Conservation (phyloP, 2,329 filamentous ascomycete species). For the Xylaria sp. region DNA sequence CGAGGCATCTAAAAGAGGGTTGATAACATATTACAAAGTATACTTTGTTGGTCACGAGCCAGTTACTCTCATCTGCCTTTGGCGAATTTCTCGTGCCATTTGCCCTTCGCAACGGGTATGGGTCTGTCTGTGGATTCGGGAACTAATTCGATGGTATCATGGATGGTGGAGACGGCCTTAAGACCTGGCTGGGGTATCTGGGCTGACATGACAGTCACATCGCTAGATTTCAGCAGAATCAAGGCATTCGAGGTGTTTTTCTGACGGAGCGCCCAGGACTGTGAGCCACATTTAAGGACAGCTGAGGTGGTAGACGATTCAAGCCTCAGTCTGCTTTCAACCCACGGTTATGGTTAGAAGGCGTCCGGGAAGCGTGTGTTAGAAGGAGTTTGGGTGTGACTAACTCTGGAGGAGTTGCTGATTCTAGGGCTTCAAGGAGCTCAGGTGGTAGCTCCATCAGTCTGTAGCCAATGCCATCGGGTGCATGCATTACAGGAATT, state of each 20-base stretch:
- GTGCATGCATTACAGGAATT: slow-evolving; percentile 63
- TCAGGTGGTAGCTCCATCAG: slow-evolving; percentile 72
- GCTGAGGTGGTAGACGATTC: slow-evolving; percentile 64
- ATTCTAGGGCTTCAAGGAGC: slow-evolving; percentile 66
- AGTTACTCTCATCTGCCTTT: slow-evolving; percentile 53
- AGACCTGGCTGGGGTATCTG: slow-evolving; percentile 54
- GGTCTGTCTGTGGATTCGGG: slow-evolving; percentile 53
- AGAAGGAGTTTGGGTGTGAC: slow-evolving; percentile 37
- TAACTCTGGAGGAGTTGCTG: slow-evolving; percentile 64
- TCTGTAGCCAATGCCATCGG: slow-evolving; percentile 64
- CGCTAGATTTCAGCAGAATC: slow-evolving; percentile 60
- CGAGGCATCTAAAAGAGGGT: neutral
- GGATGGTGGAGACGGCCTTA: slow-evolving; percentile 64
- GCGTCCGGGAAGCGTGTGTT: neutral
- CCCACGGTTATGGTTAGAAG: slow-evolving; percentile 7
- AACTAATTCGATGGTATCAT: slow-evolving; percentile 72
- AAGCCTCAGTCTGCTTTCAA: slow-evolving; percentile 57
- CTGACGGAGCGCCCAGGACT: slow-evolving; percentile 69
- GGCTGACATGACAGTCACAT: slow-evolving; percentile 30
- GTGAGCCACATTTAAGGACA: slow-evolving; percentile 62
- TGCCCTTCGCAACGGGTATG: slow-evolving; percentile 56
- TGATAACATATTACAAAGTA: slow-evolving; percentile 6
- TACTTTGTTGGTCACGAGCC: neutral
- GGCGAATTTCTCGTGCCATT: slow-evolving; percentile 71
- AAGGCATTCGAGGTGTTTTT: slow-evolving; percentile 77